phyloP scores from a whole-genome alignment of 2,329 filamentous ascomycete species.

The Orbilia quercus region DNA sequence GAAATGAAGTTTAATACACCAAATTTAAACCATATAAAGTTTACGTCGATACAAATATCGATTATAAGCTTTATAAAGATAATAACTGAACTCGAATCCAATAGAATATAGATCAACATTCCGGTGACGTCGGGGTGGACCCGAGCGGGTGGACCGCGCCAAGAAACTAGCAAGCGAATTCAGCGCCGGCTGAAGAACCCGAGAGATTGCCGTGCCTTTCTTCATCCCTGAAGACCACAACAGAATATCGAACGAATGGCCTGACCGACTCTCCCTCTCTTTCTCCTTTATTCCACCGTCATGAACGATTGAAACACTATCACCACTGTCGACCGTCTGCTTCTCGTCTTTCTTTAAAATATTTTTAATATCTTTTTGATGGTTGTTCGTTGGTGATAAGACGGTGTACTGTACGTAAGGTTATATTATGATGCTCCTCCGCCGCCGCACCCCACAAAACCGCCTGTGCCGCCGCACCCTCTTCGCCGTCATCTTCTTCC shows the following conservation, averaged over 20 bases:
- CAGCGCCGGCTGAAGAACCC: no score
- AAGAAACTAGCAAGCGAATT: no score
- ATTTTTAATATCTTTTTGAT: neutral
- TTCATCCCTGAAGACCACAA: constrained; percentile 11
- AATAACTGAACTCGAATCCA: no score
- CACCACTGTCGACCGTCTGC: neutral
- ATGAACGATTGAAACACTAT: neutral
- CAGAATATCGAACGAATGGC: neutral
- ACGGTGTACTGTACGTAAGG: neutral
- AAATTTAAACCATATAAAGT: no score
- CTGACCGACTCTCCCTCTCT: neutral
- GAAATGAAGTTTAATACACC: no score
- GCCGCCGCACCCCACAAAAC: constrained; percentile 47
- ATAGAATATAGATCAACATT: no score
- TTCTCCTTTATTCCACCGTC: constrained; percentile 1
- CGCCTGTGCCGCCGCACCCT: constrained; percentile 43
- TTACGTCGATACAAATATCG: no score
- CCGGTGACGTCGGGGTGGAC: no score
- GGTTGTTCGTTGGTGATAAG: neutral
- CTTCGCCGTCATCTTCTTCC: constrained; percentile 35
- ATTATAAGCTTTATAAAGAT: no score
- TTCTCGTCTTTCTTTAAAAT: neutral
- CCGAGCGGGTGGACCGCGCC: no score
- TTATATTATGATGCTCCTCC: constrained; percentile 37
- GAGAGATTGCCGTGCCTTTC: no score